Evolutionary conservation across 306 rosid species (phyloP), one percentile per base, ranked within the genome.

Genomic region (Quercus parvula): DNA sequence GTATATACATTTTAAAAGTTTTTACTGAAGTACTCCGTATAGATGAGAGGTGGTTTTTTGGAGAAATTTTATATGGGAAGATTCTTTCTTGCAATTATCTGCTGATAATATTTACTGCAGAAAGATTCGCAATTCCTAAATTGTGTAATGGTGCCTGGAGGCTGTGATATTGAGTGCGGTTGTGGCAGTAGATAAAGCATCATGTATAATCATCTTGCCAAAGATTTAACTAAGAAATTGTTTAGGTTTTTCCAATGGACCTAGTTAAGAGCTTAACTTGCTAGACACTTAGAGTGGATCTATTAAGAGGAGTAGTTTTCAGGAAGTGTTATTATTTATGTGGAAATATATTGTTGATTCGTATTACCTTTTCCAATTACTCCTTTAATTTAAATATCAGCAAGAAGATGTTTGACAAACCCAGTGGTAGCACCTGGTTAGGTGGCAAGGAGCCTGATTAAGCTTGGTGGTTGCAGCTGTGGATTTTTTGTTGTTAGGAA

Each of bases 381-480:
- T 57, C 28, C 10, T 59, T 62, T 62, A 12, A 28, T 62, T 27
- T 31, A 66, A 31, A 66, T 66, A 30, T 66, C 20, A 5, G 27
- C 25, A 4, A 31, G 68, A 61, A 64, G 19, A 17, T 64, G 7
- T 28, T 18, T 64, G 44, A 24, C 70, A 64, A 31, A 64, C 41
- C 70, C 11, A 15, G 70, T 28, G 30, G 9, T 17, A 64, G 17
- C 41, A 64, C 17, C 22, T 30, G 3, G 20, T 64, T 17, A 14
- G 70, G 41, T 30, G 6, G 66, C 66, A 59, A 14, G 44, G 22
- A 64, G 41, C 44, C 70, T 64, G 70, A 14, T 30, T 11, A 64
- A 64, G 70, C 44, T 64, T 64, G 68, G 70, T 30, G 70, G 70
- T 64, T 64, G 41, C 44, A 28, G 19, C 70, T 27, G 70, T 63